Conservation (phyloP, 2,329 filamentous ascomycete genomes). For the Exophiala aquamarina region DNA sequence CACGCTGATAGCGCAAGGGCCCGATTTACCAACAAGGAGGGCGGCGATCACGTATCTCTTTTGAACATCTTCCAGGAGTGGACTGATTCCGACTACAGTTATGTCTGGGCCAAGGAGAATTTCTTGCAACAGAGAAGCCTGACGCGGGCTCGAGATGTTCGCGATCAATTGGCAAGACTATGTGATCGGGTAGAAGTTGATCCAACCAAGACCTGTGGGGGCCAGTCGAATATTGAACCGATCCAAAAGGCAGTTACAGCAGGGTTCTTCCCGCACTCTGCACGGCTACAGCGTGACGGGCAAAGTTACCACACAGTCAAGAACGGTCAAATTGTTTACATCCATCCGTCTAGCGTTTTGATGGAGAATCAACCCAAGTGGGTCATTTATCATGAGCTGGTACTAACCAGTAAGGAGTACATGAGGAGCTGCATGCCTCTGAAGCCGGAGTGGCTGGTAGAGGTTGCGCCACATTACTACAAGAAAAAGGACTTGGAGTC, state of each 20-base stretch:
- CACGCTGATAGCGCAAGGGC: slow-evolving; percentile 88
- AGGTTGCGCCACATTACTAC: slow-evolving; percentile 92
- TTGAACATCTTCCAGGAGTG: slow-evolving; percentile 96
- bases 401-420: slow-evolving; percentile 88
- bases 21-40: slow-evolving; percentile 85
- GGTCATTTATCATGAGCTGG: slow-evolving; percentile 79
- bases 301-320: slow-evolving; percentile 90
- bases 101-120: slow-evolving; percentile 87
- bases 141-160: slow-evolving; percentile 82
- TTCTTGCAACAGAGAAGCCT: slow-evolving; percentile 91
- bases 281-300: slow-evolving; percentile 76
- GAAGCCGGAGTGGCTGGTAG: slow-evolving; percentile 78
- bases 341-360: slow-evolving; percentile 85
- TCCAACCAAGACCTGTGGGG: slow-evolving; percentile 64
- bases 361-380: slow-evolving; percentile 71
- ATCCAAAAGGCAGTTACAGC: slow-evolving; percentile 87
- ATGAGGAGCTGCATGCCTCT: slow-evolving; percentile 86
- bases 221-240: slow-evolving; percentile 63
- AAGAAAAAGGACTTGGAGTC: slow-evolving; percentile 87
- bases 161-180: slow-evolving; percentile 86
- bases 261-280: slow-evolving; percentile 93
- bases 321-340: slow-evolving; percentile 81
- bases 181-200: slow-evolving; percentile 90
- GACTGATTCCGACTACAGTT: slow-evolving; percentile 86
- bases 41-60: slow-evolving; percentile 83